Evolutionary conservation across 2,329 filamentous ascomycete genomes (phyloP).

Genomic region (Fusarium lyarnte): DNA sequence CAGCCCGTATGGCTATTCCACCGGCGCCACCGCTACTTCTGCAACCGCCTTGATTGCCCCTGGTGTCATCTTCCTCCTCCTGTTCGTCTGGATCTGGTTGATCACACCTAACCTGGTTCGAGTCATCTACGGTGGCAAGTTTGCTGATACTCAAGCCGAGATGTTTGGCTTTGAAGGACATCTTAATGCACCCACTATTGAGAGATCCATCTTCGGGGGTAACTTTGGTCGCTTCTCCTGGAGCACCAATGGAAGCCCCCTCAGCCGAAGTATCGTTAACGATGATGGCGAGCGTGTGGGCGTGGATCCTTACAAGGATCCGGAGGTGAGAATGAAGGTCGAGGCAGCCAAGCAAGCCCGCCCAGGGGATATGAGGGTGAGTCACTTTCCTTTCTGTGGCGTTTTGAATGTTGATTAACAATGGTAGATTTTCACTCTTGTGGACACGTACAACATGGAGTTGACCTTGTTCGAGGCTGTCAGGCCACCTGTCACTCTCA

Average conservation of each 20-base stretch:
- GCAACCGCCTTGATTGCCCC: conserved; percentile 13
- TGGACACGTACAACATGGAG: conserved; percentile 50
- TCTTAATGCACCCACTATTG: conserved; percentile 44
- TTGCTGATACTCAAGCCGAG: conserved; percentile 42
- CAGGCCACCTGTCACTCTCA: conserved; percentile 38
- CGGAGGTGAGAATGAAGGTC: conserved; percentile 39
- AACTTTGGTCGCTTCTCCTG: conserved; percentile 44
- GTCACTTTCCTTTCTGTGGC: background rate
- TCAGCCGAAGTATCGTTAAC: conserved; percentile 42
- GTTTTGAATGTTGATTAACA: background rate
- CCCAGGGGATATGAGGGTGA: conserved; percentile 44
- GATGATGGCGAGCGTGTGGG: conserved; percentile 41
- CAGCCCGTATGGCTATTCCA: background rate
- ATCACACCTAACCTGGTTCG: conserved; percentile 40
- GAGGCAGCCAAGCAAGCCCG: conserved; percentile 41
- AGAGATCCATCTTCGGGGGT: conserved; percentile 45
- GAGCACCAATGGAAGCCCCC: conserved; percentile 43
- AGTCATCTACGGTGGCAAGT: conserved; percentile 45
- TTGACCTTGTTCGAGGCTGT: conserved; percentile 48
- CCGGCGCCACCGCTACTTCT: background rate
- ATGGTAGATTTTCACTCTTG: conserved; percentile 47
- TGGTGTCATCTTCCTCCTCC: conserved; percentile 39
- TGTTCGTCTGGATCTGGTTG: conserved; percentile 40
- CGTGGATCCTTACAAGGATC: conserved; percentile 40
- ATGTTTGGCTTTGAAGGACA: conserved; percentile 49